Percentiles rank a stretch among this genome's conserved stretches.
Evolutionary conservation across 164 flowering plant genomes (phyloP).

Genomic region (Paratinospora sagittata): DNA sequence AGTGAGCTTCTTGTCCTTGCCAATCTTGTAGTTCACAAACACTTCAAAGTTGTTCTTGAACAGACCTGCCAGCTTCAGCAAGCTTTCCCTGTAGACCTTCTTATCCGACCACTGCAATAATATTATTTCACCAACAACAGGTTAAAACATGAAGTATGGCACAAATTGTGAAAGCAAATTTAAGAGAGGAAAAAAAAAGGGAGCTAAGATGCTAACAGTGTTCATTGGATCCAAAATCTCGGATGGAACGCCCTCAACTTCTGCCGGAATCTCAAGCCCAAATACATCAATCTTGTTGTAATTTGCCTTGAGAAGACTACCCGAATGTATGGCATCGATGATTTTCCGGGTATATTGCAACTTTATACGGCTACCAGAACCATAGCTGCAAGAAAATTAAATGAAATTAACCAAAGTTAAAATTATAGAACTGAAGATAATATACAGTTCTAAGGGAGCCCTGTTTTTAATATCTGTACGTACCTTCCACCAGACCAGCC

Average conservation of each 20-base stretch:
- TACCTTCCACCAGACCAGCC: slow-evolving; percentile 99
- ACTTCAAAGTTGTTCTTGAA: slow-evolving; percentile 85
- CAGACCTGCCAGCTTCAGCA: slow-evolving; percentile 77
- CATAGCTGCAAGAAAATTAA: slow-evolving; percentile 52
- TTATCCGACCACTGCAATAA: slow-evolving; percentile 74
- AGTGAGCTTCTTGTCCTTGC: slow-evolving; percentile 60
- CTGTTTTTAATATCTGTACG: neutral
- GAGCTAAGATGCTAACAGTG: slow-evolving; percentile 46
- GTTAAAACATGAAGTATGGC: neutral
- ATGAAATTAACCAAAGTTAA: neutral
- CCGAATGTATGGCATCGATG: slow-evolving; percentile 94
- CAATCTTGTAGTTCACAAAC: slow-evolving; percentile 73
- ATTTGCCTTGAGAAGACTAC: slow-evolving; percentile 60
- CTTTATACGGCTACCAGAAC: slow-evolving; percentile 79
- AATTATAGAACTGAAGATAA: neutral
- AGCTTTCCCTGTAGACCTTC: slow-evolving; percentile 58
- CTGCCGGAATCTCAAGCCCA: slow-evolving; percentile 81
- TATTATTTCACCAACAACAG: neutral
- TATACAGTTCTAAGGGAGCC: neutral
- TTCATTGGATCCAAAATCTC: slow-evolving; percentile 81
- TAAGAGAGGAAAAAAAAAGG: neutral
- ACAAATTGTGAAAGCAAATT: neutral
- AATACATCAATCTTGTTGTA: slow-evolving; percentile 70
- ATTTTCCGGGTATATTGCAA: slow-evolving; percentile 77
- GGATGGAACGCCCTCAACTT: slow-evolving; percentile 84